Evolutionary conservation across 2,329 filamentous ascomycete genomes (phyloP), one percentile per base, ranked within the genome.

Genomic region (Botrytis fragariae): DNA sequence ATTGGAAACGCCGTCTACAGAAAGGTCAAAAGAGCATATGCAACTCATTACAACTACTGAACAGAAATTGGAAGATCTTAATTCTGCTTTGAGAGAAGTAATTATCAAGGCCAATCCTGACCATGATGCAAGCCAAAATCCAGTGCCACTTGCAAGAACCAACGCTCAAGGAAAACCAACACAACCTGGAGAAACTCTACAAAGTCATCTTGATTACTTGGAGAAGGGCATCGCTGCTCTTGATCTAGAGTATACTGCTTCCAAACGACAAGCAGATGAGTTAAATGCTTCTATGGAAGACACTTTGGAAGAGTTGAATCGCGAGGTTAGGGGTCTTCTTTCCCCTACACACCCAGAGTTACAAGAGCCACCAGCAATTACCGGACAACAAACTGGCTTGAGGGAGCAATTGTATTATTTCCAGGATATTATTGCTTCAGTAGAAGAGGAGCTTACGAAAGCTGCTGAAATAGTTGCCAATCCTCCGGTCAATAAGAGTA

Each of bases 321-420:
- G 85, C 9, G 89, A 91, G 73, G 82, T 95, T 18, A 87, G 89
- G 63, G 85, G 86, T 45, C 83, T 91, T 69, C 85, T 93, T 25
- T 79, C 84, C 79, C 81, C 82, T 71, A 84, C 83, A 77, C 82
- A 85, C 75, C 78, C 86, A 25, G 82, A 83, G 54, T 84, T 90
- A 67, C 85, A 87, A 20, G 85, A 87, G 39, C 89, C 90, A 8
- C 91, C 92, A 5, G 82, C 86, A 51, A 82, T 86, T 5, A 85
- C 86, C 1, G 87, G 87, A 8, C 85, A 86, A 59, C 87, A 87
- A 8, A 85, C 86, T 62, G 87, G 87, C 39, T 81, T 93, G 9
- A 86, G 92, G 64, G 87, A 89, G 39, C 93, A 96, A 77, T 83
- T 94, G 60, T 83, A 85, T 64, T 93, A 93, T 77, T 85, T 94